phyloP scores from a whole-genome alignment of 768 basidiomycete species.

The Xanthoconium stramineum region DNA sequence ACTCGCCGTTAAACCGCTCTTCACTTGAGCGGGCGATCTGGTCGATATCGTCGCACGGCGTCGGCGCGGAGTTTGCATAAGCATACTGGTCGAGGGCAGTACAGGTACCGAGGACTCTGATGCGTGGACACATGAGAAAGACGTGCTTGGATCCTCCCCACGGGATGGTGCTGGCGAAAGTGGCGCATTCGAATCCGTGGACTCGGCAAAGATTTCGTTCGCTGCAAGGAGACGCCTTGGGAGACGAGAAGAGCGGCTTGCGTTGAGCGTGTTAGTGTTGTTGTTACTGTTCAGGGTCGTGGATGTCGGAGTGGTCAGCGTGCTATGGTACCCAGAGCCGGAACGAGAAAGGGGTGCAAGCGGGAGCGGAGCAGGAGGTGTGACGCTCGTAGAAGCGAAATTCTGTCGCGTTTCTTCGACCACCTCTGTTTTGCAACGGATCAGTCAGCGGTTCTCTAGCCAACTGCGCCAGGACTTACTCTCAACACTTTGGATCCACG shows the following conservation, averaged over 20 bases:
- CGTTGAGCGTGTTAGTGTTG: constrained; percentile 2
- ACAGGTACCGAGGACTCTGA: constrained; percentile 21
- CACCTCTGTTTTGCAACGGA: constrained; percentile 50
- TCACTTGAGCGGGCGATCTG: constrained; percentile 48
- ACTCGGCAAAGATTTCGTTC: constrained; percentile 63
- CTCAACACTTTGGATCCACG: constrained; percentile 83
- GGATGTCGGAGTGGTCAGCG: constrained; percentile 33
- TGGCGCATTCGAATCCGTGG: constrained; percentile 12
- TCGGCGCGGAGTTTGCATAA: constrained; percentile 34
- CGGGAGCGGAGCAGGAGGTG: constrained; percentile 60
- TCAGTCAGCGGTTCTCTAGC: neutral
- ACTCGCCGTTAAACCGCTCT: constrained; percentile 19
- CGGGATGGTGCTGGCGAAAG: constrained; percentile 20
- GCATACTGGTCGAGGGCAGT: constrained; percentile 16
- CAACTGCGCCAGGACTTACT: constrained; percentile 46
- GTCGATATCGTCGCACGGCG: constrained; percentile 68
- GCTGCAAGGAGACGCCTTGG: constrained; percentile 63
- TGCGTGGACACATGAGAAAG: constrained; percentile 21
- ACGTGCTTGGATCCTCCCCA: constrained; percentile 16
- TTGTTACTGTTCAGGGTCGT: constrained; percentile 2
- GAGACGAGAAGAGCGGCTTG: constrained; percentile 40
- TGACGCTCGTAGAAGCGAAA: constrained; percentile 54
- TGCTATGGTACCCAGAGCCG: constrained; percentile 34
- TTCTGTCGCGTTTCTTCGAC: constrained; percentile 77
- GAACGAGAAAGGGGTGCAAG: constrained; percentile 54